Evolutionary conservation across 176 grass and related monocot species (phyloP).

Genomic region (Zoysia pacifica): DNA sequence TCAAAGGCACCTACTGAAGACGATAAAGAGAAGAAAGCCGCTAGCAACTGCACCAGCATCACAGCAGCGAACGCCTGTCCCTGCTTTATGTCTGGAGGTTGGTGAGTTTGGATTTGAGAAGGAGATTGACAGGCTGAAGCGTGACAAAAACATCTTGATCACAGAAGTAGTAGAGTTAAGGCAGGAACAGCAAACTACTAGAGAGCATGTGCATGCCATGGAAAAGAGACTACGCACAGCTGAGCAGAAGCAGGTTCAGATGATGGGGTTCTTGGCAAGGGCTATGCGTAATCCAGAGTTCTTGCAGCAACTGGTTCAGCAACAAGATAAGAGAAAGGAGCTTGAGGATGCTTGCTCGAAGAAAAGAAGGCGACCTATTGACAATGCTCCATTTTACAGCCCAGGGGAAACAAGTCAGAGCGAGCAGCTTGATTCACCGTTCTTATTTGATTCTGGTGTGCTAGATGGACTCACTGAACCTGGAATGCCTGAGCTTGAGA

Average conservation of each 20-base stretch:
- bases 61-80: conserved; percentile 35
- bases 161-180: conserved; percentile 82
- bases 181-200: conserved; percentile 72
- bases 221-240: conserved; percentile 60
- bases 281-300: conserved; percentile 78
- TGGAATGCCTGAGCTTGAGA: conserved; percentile 34
- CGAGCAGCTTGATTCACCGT: conserved; percentile 38
- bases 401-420: conserved; percentile 32
- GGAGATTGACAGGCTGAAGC: conserved; percentile 75
- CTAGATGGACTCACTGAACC: conserved; percentile 30
- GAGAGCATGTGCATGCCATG: conserved; percentile 64
- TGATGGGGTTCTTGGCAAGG: conserved; percentile 86
- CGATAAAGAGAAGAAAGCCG: conserved; percentile 78
- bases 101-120: conserved; percentile 79
- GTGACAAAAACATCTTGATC: conserved; percentile 76
- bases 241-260: conserved; percentile 77
- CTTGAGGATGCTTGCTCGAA: conserved; percentile 79
- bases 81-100: conserved; percentile 59
- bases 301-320: conserved; percentile 67
- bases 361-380: conserved; percentile 79
- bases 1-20: conserved; percentile 82
- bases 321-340: conserved; percentile 79
- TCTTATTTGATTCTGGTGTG: conserved; percentile 39
- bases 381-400: conserved; percentile 42
- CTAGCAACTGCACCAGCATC: conserved; percentile 24